Evolutionary conservation across 306 rosid species (phyloP), one percentile per base, ranked within the genome.

Genomic region (Dryas octopetala): DNA sequence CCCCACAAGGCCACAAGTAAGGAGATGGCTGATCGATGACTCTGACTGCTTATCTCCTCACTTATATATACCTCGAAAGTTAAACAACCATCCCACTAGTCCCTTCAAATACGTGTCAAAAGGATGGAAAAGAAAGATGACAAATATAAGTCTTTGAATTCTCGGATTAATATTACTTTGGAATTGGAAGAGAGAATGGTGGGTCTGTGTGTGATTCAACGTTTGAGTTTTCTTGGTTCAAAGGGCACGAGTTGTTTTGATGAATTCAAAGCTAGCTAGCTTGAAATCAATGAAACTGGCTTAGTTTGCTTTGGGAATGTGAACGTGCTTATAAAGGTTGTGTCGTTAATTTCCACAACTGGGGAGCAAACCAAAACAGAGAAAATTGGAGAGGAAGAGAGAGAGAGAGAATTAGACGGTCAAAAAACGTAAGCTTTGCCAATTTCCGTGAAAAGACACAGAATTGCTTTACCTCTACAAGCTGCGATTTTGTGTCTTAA

Each of bases 61-160:
- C 16, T 40, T 58, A 43, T 12, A 62, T 77, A 63, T 76, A 81
- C 6, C 59, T 48, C 16, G 0, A 10, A 5, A 17, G 76, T 5
- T 26, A 52, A 77, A 43, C 47, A 82, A 8, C 50, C 5, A 55
- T 71, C 65, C 54, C 61, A 15, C 28, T 11, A 7, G 58, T 62
- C 68, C 77, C 63, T 80, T 74, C 72, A 74, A 85, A 86, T 74
- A 83, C 95, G 92, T 85, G 97, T 90, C 78, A 66, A 80, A 74
- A 74, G 40, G 1, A 32, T 14, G 79, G 81, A 80, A 82, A 23
- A 23, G 71, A 54, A 68, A 54, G 15, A 41, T n/a, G 32, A 47
- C 46, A 81, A 66, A 3, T 47, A 32, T 4, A 71, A 61, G 79
- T 59, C 70, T 74, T 83, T 86, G 96, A 87, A 86, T 83, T 83